Evolutionary conservation across 495 filamentous ascomycete species (phyloP).

Genomic region (Penicillium tannophilum): DNA sequence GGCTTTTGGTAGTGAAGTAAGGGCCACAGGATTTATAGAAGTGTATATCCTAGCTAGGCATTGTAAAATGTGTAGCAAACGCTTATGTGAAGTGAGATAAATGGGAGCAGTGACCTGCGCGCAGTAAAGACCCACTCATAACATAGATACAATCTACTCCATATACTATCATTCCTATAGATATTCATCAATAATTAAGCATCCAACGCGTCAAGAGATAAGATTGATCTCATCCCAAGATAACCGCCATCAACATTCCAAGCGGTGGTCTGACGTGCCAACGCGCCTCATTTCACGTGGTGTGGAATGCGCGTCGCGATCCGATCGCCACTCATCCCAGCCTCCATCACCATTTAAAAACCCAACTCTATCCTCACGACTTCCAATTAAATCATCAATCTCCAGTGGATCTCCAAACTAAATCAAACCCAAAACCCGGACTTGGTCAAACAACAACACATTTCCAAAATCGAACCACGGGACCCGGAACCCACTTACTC

Average conservation of each 20-base stretch:
- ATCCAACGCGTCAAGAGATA: background rate
- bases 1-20: too few species aligned
- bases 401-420: conserved; percentile 4
- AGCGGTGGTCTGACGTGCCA: conserved; percentile 8
- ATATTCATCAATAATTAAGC: background rate
- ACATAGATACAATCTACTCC: too few species aligned
- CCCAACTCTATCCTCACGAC: background rate
- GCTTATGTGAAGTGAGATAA: too few species aligned
- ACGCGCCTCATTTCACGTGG: conserved; percentile 24
- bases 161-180: too few species aligned
- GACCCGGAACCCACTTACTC: conserved; percentile 15
- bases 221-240: background rate
- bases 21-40: too few species aligned
- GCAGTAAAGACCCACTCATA: too few species aligned
- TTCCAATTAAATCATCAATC: background rate
- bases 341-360: conserved; percentile 20
- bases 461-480: conserved; percentile 29
- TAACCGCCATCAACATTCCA: conserved; percentile 11
- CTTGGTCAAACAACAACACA: conserved; percentile 21
- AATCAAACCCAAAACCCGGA: conserved; percentile 8
- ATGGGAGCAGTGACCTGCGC: too few species aligned
- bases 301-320: conserved; percentile 24
- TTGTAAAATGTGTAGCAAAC: too few species aligned
- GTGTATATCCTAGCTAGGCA: too few species aligned
- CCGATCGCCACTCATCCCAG: conserved; percentile 14